These are phyloP conservation scores for Podaxis mareebaensis DNA, from an alignment of 768 basidiomycete genomes.

Conservation along the genomic window DNA sequence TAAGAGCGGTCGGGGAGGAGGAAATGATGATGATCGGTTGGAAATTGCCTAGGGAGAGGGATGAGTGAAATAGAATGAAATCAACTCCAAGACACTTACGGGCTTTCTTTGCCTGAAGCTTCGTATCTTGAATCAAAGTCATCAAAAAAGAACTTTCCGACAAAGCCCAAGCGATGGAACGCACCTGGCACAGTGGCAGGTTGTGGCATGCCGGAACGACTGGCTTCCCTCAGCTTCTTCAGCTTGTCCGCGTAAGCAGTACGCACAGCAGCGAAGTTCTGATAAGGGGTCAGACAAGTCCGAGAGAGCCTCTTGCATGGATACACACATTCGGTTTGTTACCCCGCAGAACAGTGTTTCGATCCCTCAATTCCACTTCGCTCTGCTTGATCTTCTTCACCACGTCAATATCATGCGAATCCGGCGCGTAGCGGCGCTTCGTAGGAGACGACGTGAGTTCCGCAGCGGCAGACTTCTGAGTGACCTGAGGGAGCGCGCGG, in stretches of 20 bases:
- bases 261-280: constrained; percentile 83
- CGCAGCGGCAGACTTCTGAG: constrained; percentile 28
- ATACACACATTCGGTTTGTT: constrained; percentile 75
- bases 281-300: neutral
- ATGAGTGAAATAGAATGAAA: neutral
- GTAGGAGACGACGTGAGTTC: constrained; percentile 45
- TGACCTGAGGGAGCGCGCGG: constrained; percentile 29
- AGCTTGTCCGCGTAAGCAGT: constrained; percentile 72
- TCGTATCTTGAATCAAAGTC: constrained; percentile 40
- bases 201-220: constrained; percentile 47
- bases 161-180: constrained; percentile 10
- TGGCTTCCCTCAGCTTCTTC: constrained; percentile 72
- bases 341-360: constrained; percentile 82
- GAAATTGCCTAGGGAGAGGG: constrained; percentile 48
- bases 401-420: constrained; percentile 74
- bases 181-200: constrained; percentile 44
- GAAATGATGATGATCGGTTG: constrained; percentile 98
- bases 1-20: constrained; percentile 89
- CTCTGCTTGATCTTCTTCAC: constrained; percentile 82
- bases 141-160: neutral
- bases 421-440: constrained; percentile 80
- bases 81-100: constrained; percentile 41
- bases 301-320: neutral
- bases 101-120: constrained; percentile 68
- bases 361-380: constrained; percentile 80